Evolutionary conservation across 1,139 yeast genomes (phyloP), one percentile per base, ranked within the genome.

Genomic region (Kodamaea arcana): DNA sequence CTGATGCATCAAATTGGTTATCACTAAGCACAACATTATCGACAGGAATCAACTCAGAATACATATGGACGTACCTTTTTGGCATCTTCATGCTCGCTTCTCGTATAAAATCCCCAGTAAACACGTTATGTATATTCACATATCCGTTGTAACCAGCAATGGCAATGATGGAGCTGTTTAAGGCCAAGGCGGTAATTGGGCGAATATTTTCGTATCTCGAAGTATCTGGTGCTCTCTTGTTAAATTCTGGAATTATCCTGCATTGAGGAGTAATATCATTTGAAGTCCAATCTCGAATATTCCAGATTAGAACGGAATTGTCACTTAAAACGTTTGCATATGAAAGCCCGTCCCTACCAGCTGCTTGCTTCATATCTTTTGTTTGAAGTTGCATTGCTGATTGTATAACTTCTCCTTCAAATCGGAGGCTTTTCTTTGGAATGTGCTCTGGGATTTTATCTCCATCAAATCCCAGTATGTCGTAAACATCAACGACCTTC

Each of bases 61-160:
- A 40, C 44, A 45, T 42, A 15, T 42, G 48, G 2, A 39, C 35
- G 32, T 66, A 63, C 35, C 65, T 61, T 38, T 65, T 66, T 3
- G 80, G 74, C 24, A 69, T 64, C 36, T 72, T 64, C 3, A 65
- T 53, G 7, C 75, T 65, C 5, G 72, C 72, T 18, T 71, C 71
- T 36, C 79, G 59, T 12, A 79, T 50, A 30, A 63, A 65, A 29
- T 66, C 69, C 2, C 92, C 92, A 0, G 78, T 78, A 34, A 78
- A 64, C 0, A 77, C 67, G 50, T 86, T 85, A 53, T 77, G 77
- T 16, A 83, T 60, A 33, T 79, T 75, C 4, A 80, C 70, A 41
- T 65, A 68, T 14, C 92, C 92, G 44, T 79, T 72, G 45, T 70
- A 72, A 2, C 85, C 83, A 0, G 84, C 83, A 2, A 80, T 63